Base-by-base conservation (phyloP, 2,329 filamentous ascomycete species). In the Aspergillus eucalypticola region DNA sequence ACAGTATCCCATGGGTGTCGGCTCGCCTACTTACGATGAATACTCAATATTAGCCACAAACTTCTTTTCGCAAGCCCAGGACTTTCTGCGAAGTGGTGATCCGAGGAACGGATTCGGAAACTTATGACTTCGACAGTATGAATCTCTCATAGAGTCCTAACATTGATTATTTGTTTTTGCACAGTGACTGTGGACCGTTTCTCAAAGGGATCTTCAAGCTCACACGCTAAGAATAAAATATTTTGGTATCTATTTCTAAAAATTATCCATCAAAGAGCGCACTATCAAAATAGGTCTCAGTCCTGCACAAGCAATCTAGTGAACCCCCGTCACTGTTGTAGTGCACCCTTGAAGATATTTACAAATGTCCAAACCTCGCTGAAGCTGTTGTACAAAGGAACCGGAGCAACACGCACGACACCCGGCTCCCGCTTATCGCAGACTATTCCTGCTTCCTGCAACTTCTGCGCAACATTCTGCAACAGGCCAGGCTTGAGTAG, bases 351-450 rank as follows among this genome's bases (percentile, higher is more conserved):
- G 49, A 76, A 70, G 21, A 69, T 65, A 55, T 72, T 59, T 32
- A 75, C 73, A 71, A 90, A 91, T 5, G 69, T 72, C 76, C 76
- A 86, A 3, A 92, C 86, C 71, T 96, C 92, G 61, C 83, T 82
- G 72, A 90, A 96, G 1, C 84, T 87, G 71, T 93, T 93, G 75
- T 96, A 96, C 65, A 96, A 75, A 3, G 92, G 91, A 51, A 89
- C 88, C 1, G 92, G 92, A 1, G 92, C 91, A 0, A 95, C 87
- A 2, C 92, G 82, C 38, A 96, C 88, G 17, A 96, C 92, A 71
- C 91, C 88, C 1, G 92, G 92, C 75, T 90, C 90, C 59, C 92
- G 81, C 82, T 94, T 90, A 71, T 96, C 92, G 50, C 90, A 88
- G 3, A 95, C 84, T 2, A 95, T 88, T 1, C 89, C 90, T 0